phyloP scores from a whole-genome alignment of 176 grass and related monocot genomes.

The Triticum turgidum region DNA sequence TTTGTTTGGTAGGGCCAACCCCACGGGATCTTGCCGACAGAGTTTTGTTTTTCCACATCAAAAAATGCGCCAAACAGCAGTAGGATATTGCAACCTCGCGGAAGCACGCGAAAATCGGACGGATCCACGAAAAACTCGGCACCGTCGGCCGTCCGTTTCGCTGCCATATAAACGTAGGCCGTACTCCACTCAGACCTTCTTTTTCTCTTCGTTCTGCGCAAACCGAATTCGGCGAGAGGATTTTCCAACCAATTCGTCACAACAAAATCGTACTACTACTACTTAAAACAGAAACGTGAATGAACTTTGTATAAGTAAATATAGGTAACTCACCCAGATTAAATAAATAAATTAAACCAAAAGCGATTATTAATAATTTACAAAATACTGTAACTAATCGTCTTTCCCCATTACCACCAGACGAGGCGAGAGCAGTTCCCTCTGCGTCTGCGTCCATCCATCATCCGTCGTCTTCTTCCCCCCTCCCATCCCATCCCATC shows the following conservation, averaged over 20 bases:
- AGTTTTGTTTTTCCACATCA: not conserved
- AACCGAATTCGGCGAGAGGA: too few species aligned
- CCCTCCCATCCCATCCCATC: too few species aligned
- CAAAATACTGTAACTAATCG: too few species aligned
- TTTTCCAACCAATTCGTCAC: too few species aligned
- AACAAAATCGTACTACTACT: too few species aligned
- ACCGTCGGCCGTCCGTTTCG: not conserved
- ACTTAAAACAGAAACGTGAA: not conserved
- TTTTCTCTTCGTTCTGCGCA: too few species aligned
- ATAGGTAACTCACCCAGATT: too few species aligned
- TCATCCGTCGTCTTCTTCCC: not conserved
- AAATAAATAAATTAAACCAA: too few species aligned
- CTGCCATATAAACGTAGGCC: not conserved
- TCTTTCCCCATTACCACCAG: not conserved
- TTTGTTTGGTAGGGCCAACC: not conserved
- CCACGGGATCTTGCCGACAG: not conserved
- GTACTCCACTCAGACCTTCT: not conserved
- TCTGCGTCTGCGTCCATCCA: not conserved
- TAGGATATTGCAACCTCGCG: not conserved
- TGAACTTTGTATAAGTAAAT: too few species aligned
- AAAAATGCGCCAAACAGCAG: not conserved
- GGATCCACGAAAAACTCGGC: not conserved
- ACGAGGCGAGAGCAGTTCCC: not conserved
- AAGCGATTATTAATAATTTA: too few species aligned
- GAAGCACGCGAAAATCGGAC: not conserved